phyloP scores from a whole-genome alignment of 345 rosid species.

The Boechera divaricarpa region DNA sequence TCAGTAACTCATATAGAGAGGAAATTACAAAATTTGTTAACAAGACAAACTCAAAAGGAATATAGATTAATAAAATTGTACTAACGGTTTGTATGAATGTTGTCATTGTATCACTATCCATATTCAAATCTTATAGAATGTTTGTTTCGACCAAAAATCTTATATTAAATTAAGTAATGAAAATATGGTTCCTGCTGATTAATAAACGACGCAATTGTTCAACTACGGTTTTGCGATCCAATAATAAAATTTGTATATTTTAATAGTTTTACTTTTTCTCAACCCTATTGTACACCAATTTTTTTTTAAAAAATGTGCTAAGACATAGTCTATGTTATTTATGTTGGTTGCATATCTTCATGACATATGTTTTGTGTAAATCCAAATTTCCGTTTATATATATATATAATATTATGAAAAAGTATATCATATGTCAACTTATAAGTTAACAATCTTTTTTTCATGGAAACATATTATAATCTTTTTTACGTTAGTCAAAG shows the following conservation, averaged over 20 bases:
- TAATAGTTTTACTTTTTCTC: not conserved
- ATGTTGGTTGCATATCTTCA: slow-evolving; percentile 5
- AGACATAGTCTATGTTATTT: slow-evolving; percentile 9
- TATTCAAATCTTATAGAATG: not conserved
- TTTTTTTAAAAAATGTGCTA: slow-evolving; percentile 2
- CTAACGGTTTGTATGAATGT: no score
- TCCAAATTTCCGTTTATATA: no score
- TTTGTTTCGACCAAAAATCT: not conserved
- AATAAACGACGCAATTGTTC: not conserved
- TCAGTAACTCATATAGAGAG: not conserved
- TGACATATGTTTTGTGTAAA: not conserved
- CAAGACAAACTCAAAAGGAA: not conserved
- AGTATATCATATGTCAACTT: no score
- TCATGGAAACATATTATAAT: no score
- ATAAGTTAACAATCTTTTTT: no score
- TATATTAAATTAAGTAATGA: not conserved
- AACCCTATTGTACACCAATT: not conserved
- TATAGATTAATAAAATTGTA: not conserved
- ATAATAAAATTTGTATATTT: not conserved
- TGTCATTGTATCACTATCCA: not conserved
- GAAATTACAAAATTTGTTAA: not conserved
- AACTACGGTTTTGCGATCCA: not conserved
- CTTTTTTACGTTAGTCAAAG: no score
- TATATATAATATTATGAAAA: no score
- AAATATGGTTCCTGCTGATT: not conserved